phyloP scores from a whole-genome alignment of 1,139 yeast genomes.

The Lodderomyces theae region DNA sequence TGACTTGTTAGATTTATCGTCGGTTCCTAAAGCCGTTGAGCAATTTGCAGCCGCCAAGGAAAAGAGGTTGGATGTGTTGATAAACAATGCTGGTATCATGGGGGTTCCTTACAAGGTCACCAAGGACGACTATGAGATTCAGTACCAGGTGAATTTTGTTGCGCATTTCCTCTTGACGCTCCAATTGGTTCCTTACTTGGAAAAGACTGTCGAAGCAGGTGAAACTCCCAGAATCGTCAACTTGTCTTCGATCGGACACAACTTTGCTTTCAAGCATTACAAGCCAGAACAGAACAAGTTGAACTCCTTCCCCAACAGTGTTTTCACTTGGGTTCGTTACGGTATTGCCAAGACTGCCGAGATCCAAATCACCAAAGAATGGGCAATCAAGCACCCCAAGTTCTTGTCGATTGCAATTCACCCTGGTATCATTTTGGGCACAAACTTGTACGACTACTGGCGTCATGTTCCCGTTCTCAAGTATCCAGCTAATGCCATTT shows the following conservation, averaged over 20 bases:
- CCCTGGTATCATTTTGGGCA: constrained; percentile 40
- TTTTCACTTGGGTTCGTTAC: constrained; percentile 35
- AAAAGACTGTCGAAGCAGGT: constrained; percentile 20
- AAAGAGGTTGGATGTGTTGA: constrained; percentile 30
- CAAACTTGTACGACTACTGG: constrained; percentile 35
- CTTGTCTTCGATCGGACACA: constrained; percentile 37
- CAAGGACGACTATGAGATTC: constrained; percentile 39
- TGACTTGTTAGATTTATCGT: constrained; percentile 33
- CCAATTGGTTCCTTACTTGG: constrained; percentile 28
- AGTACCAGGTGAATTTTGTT: constrained; percentile 41
- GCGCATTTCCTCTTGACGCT: constrained; percentile 35
- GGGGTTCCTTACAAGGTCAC: constrained; percentile 36
- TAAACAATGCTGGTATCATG: constrained; percentile 46
- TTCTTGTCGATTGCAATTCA: constrained; percentile 36
- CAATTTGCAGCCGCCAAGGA: constrained; percentile 23
- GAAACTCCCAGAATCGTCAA: constrained; percentile 32
- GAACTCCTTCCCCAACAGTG: constrained; percentile 23
- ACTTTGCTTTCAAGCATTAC: constrained; percentile 21
- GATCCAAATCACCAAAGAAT: constrained; percentile 30
- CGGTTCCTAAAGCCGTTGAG: constrained; percentile 31
- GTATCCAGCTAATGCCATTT: constrained; percentile 16
- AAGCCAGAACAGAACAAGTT: constrained; percentile 24
- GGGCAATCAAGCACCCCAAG: constrained; percentile 30
- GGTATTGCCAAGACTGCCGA: constrained; percentile 34
- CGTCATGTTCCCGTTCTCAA: constrained; percentile 24